Evolutionary conservation across 2,329 filamentous ascomycete species (phyloP).

Genomic region (Hypoxylon sp.): DNA sequence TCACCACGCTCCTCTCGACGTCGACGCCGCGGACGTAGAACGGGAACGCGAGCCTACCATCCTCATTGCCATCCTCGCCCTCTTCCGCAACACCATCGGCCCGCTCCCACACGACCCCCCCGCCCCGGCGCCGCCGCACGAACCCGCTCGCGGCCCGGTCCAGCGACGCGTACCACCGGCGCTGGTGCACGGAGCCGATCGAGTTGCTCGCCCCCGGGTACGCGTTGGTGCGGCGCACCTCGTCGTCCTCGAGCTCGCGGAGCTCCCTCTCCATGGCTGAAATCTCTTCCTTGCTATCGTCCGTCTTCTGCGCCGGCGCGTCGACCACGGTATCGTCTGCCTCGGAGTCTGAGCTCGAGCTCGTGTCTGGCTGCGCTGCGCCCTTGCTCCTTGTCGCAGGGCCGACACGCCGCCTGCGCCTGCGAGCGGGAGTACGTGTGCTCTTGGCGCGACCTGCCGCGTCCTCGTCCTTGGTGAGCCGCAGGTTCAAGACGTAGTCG

Average conservation of each 20-base stretch:
- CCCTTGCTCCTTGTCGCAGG: constrained; percentile 13
- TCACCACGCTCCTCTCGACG: constrained; percentile 71
- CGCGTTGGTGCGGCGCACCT: constrained; percentile 67
- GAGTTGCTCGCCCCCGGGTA: constrained; percentile 71
- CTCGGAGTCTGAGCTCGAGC: constrained; percentile 5
- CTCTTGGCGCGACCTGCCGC: constrained; percentile 41
- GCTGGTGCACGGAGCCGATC: constrained; percentile 72
- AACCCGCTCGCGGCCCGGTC: constrained; percentile 69
- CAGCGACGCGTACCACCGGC: constrained; percentile 70
- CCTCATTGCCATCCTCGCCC: neutral
- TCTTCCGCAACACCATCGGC: constrained; percentile 20
- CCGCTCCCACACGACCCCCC: constrained; percentile 38
- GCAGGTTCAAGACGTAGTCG: constrained; percentile 61
- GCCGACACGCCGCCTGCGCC: constrained; percentile 40
- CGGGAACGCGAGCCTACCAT: constrained; percentile 55
- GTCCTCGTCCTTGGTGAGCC: constrained; percentile 58
- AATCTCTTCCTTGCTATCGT: constrained; percentile 26
- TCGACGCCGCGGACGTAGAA: constrained; percentile 70
- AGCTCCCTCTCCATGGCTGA: constrained; percentile 53
- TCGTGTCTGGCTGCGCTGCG: constrained; percentile 23
- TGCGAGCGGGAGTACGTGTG: constrained; percentile 36
- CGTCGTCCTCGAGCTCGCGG: constrained; percentile 58
- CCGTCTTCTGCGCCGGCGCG: constrained; percentile 24
- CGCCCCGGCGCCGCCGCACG: constrained; percentile 43
- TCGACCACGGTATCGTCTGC: constrained; percentile 21